Evolutionary conservation across 139 green algal genomes (phyloP).

Genomic region (Ulvella scutata): DNA sequence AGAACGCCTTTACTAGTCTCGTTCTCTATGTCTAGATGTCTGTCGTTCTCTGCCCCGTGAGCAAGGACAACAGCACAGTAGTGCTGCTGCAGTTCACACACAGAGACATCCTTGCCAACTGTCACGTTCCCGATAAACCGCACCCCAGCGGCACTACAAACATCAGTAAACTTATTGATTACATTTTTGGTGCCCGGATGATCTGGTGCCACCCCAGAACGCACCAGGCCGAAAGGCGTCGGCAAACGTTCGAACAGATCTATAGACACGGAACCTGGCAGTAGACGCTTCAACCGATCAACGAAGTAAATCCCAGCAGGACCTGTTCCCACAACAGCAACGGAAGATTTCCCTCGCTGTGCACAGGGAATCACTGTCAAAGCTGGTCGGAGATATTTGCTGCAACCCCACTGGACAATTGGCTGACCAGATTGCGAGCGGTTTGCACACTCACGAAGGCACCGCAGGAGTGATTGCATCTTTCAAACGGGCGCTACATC

Average conservation of each 20-base stretch:
- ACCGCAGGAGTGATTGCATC: too few relatives aligned
- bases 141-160: conserved; percentile 32
- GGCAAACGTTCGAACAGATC: conserved; percentile 55
- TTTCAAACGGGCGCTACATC: too few relatives aligned
- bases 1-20: conserved; percentile 51
- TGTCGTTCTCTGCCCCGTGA: conserved; percentile 79
- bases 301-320: background rate
- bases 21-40: conserved; percentile 53
- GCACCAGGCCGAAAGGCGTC: conserved; percentile 87
- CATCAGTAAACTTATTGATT: conserved; percentile 63
- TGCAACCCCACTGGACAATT: too few relatives aligned
- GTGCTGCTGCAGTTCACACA: conserved; percentile 44
- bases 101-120: conserved; percentile 32
- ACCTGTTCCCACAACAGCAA: background rate
- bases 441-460: too few relatives aligned
- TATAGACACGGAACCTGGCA: background rate
- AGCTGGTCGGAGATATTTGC: too few relatives aligned
- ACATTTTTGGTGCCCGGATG: conserved; percentile 94
- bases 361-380: too few relatives aligned
- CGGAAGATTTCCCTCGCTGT: too few relatives aligned
- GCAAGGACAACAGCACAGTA: conserved; percentile 52
- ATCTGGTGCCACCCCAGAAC: conserved; percentile 89
- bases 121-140: conserved; percentile 74
- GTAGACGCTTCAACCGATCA: conserved; percentile 16
- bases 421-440: too few relatives aligned